Conservation (phyloP, 2,329 filamentous ascomycete species). For the Arthroderma uncinatum region DNA sequence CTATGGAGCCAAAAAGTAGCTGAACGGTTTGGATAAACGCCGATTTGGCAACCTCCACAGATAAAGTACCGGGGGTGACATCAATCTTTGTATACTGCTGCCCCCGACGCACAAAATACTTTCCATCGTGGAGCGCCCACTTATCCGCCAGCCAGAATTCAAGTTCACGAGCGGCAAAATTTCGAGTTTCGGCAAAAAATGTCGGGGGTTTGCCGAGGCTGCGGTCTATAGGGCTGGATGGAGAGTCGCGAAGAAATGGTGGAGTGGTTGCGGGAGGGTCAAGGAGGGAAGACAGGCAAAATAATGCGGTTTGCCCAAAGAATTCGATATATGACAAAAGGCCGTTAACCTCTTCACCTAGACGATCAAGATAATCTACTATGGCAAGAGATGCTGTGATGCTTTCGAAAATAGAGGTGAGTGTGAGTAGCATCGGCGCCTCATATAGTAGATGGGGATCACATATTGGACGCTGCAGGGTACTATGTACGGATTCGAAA, state of each 20-base stretch:
- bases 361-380: slow-evolving; percentile 39
- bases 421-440: slow-evolving; percentile 29
- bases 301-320: slow-evolving; percentile 31
- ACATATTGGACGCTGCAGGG: slow-evolving; percentile 28
- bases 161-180: slow-evolving; percentile 34
- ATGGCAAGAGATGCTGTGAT: slow-evolving; percentile 32
- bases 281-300: slow-evolving; percentile 23
- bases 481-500: slow-evolving; percentile 29
- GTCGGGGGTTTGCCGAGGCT: slow-evolving; percentile 7
- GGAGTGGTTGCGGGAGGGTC: slow-evolving; percentile 13
- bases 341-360: slow-evolving; percentile 19
- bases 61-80: slow-evolving; percentile 24
- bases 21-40: slow-evolving; percentile 20
- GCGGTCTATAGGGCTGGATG: slow-evolving; percentile 8
- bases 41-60: slow-evolving; percentile 17
- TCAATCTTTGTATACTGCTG: slow-evolving; percentile 36
- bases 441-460: slow-evolving; percentile 28
- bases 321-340: slow-evolving; percentile 28
- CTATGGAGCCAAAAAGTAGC: slow-evolving; percentile 16
- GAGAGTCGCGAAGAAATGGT: slow-evolving; percentile 8
- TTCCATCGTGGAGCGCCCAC: slow-evolving; percentile 37
- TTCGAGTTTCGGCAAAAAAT: slow-evolving; percentile 20
- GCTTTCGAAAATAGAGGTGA: slow-evolving; percentile 32
- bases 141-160: slow-evolving; percentile 33
- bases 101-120: slow-evolving; percentile 39